These are phyloP conservation scores for Botryotinia convoluta DNA, from an alignment of 2,329 filamentous ascomycete genomes.

Conservation along the genomic window DNA sequence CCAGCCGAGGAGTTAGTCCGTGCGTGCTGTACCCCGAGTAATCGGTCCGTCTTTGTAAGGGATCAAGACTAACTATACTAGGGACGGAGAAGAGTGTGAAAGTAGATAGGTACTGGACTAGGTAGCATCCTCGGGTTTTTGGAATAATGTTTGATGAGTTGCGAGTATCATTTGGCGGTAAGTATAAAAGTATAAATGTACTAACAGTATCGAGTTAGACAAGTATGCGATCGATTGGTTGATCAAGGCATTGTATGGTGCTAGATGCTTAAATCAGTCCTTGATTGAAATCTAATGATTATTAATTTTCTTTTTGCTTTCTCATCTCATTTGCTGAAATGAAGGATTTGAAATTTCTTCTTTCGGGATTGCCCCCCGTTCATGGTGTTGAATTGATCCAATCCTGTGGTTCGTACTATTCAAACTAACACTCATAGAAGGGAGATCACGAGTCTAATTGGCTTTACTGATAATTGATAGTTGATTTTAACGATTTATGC, in stretches of 20 bases:
- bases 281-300: neutral
- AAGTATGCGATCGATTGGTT: neutral
- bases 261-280: neutral
- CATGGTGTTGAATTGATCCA: neutral
- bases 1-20: neutral
- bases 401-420: neutral
- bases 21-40: conserved; percentile 15
- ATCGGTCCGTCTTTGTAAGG: conserved; percentile 18
- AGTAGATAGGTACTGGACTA: neutral
- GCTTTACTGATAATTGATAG: neutral
- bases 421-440: neutral
- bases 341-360: neutral
- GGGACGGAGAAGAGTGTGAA: neutral
- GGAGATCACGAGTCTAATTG: neutral
- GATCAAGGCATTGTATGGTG: neutral
- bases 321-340: neutral
- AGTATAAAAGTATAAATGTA: neutral
- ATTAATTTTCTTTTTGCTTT: neutral
- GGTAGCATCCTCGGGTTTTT: neutral
- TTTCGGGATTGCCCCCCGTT: neutral
- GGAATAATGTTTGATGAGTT: neutral
- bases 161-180: neutral
- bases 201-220: neutral
- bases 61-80: neutral
- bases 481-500: neutral